Evolutionary conservation across 768 basidiomycete genomes (phyloP), one percentile per base, ranked within the genome.

Genomic region (Suillus subaureus): DNA sequence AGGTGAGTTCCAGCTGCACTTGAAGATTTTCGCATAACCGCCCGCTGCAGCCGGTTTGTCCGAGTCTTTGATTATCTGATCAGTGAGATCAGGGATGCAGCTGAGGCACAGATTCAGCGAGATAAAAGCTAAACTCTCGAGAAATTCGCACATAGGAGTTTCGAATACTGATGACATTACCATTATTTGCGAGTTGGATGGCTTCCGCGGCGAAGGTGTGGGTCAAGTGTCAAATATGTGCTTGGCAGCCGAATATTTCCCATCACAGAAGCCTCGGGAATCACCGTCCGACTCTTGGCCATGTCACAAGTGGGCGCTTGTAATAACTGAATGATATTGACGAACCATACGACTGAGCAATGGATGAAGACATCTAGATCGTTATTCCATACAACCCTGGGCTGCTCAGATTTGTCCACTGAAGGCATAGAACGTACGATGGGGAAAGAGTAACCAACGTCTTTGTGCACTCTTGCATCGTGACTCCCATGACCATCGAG

Each of bases 1-100:
- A 39, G 56, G 43, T 4, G 7, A 45, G 2, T 61, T 79, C 78
- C 80, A 13, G 15, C 70, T 70, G 5, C 78, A 79, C 61, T 71
- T 78, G 79, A 78, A 83, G 15, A 83, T 75, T 68, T 83, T 80
- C 16, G 80, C 79, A 68, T 80, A 82, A 9, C 79, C 81, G 6
- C 82, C 82, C 67, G 78, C 77, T 1, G 80, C 80, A 52, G 75
- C 73, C 0, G 81, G 40, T 45, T 70, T 69, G 15, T 73, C 76
- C 39, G n/a, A 49, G n/a, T 49, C 6, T 49, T 76, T 72, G n/a
- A 13, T 37, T 39, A 57, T 57, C 23, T 57, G 56, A 26, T 37
- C 56, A 39, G 56, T 57, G 37, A 57, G 56, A 57, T 57, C 56
- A 26, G 56, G 56, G 37, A 57, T 28, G 26, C 26, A 28, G 5